phyloP scores from a whole-genome alignment of 768 basidiomycete species.

The Russula emetica region DNA sequence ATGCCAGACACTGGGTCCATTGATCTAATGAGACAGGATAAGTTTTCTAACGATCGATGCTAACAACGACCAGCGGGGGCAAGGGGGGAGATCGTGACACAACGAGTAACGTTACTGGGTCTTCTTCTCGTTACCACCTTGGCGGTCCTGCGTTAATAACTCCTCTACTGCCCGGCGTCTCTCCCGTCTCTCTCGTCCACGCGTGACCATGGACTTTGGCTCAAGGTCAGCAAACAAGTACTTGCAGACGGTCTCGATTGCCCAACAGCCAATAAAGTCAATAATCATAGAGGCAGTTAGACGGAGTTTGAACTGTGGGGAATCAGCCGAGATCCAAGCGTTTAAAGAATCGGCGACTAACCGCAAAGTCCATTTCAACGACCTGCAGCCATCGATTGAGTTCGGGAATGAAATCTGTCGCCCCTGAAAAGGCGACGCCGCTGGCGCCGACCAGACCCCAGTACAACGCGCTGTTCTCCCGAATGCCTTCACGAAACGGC shows the following conservation, averaged over 20 bases:
- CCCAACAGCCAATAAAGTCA: slow-evolving; percentile 87
- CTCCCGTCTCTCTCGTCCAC: slow-evolving; percentile 78
- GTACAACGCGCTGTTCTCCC: slow-evolving; percentile 90
- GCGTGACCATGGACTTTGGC: slow-evolving; percentile 78
- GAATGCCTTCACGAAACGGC: slow-evolving; percentile 96
- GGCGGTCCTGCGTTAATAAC: slow-evolving; percentile 29
- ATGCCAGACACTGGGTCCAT: slow-evolving; percentile 14
- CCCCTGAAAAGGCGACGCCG: slow-evolving; percentile 87
- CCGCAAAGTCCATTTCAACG: slow-evolving; percentile 76
- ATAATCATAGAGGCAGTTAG: slow-evolving; percentile 77
- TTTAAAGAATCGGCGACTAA: slow-evolving; percentile 41
- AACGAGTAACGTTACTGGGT: slow-evolving; percentile 30
- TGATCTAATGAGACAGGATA: slow-evolving; percentile 22
- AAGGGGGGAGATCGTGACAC: slow-evolving; percentile 15
- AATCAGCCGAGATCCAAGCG: not conserved
- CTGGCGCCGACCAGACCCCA: slow-evolving; percentile 89
- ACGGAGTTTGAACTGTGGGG: slow-evolving; percentile 70
- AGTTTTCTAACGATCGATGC: slow-evolving; percentile 26
- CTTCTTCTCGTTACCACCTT: slow-evolving; percentile 35
- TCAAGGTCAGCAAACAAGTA: slow-evolving; percentile 81
- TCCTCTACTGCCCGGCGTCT: slow-evolving; percentile 46
- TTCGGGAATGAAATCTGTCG: slow-evolving; percentile 94
- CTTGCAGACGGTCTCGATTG: slow-evolving; percentile 81
- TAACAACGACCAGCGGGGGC: slow-evolving; percentile 17
- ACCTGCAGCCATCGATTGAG: slow-evolving; percentile 95